Percentiles rank a stretch among this genome's conserved stretches.
Conservation (phyloP, 2,329 filamentous ascomycete species). For the Pezicula carpinea region DNA sequence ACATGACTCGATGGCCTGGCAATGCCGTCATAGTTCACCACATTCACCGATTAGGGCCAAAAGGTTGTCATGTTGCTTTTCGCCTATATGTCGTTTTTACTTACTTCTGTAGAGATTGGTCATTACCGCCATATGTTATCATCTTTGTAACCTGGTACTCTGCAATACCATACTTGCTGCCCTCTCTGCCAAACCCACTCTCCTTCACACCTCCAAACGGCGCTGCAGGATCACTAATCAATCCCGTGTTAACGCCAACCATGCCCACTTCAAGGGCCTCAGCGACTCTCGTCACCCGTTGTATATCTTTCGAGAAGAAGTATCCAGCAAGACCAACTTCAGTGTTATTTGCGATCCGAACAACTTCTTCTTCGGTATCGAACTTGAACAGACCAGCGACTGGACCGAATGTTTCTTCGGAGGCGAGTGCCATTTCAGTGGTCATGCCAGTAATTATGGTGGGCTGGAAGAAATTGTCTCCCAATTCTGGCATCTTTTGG, state of each 20-base stretch:
- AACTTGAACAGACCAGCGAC: constrained; percentile 89
- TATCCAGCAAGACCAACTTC: constrained; percentile 91
- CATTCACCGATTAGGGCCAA: too few relatives aligned
- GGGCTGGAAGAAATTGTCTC: constrained; percentile 82
- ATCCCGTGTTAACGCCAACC: constrained; percentile 78
- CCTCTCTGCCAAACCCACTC: constrained; percentile 49
- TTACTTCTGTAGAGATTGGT: constrained; percentile 45
- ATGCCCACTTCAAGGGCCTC: constrained; percentile 78
- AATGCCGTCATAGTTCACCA: too few relatives aligned
- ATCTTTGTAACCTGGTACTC: constrained; percentile 49
- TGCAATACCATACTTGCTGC: constrained; percentile 48
- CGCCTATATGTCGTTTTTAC: too few relatives aligned
- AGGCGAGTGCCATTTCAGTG: constrained; percentile 74
- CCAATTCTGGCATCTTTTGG: constrained; percentile 66
- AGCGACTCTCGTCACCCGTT: constrained; percentile 56
- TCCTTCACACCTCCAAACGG: constrained; percentile 56
- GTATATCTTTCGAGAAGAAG: constrained; percentile 72
- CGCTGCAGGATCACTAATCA: constrained; percentile 49
- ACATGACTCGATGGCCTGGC: too few relatives aligned
- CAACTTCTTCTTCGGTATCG: constrained; percentile 81
- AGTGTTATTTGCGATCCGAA: constrained; percentile 73
- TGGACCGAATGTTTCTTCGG: constrained; percentile 93
- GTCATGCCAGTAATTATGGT: constrained; percentile 88
- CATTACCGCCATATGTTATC: constrained; percentile 53
- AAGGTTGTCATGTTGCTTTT: too few relatives aligned